Evolutionary conservation across 768 basidiomycete species (phyloP), one percentile per base, ranked within the genome.

Genomic region (Auricularia sp.): DNA sequence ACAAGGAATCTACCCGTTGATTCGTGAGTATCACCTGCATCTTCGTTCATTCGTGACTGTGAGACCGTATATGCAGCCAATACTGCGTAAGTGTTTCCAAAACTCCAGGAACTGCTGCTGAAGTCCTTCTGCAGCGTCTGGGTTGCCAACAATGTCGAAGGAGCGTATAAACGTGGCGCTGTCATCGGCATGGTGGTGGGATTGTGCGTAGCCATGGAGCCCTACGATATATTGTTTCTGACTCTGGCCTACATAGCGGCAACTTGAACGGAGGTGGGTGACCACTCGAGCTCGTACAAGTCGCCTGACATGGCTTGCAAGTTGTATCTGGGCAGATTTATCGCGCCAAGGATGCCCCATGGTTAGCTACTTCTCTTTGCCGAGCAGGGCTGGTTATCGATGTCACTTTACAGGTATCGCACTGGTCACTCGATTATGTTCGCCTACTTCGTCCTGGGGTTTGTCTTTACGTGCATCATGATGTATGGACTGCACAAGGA

Each of bases 241-340:
- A 54, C 61, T 58, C 21, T 51, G n/a, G 51, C 47, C 47, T 36
- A 16, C 16, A 62, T 29, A 51, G 47, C 18, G 87, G 87, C 8
- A 88, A 89, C 71, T 75, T 89, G 62, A 87, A 88, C 69, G 88
- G 87, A n/a, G 87, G 86, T 18, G 83, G 90, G 51, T 84, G 83
- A 70, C 87, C 86, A 16, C 88, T 89, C 68, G 82, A 90, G 35
- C 84, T 86, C 73, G 68, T 84, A 80, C 39, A n/a, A 56, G 6
- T 21, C 47, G 21, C 16, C 58, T 12, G 33, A 62, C 16, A 18
- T 61, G 21, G 33, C 36, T 1, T 21, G 7, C 47, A 51, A 62
- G 58, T 18, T 44, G 65, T 43, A 42, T 63, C 18, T 4, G 33
- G 11, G 35, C 43, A 11, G 36, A 61, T 86, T 79, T 91, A 91